Base-by-base conservation (phyloP, 2,329 filamentous ascomycete species). In the Penicillium olsonii region DNA sequence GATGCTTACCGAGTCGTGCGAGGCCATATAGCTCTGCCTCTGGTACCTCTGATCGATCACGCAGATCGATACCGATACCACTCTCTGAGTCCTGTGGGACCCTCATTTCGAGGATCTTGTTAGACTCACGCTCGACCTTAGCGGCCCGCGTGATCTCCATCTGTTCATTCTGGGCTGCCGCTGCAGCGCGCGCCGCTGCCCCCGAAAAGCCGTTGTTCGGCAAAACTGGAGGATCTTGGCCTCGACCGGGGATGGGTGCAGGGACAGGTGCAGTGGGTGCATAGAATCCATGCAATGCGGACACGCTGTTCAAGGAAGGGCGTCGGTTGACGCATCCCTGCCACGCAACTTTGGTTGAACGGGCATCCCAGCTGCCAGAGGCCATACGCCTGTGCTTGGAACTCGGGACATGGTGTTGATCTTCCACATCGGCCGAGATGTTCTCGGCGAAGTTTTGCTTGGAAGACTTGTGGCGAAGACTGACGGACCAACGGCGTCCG, bases 121-220 rank as follows among this genome's bases (percentile, higher is more conserved):
- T 48, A 45, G 68, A 50, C 42, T 66, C 64, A 20, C 63, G 58
- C 53, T 67, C 62, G 9, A 54, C 49, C 39, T 67, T 65, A n/a
- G 66, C 62, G 48, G 71, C 43, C 7, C 51, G 50, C 5, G 54
- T 41, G 40, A 55, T 45, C 24, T 59, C 54, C 42, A 59, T 57
- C 17, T 48, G 50, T 44, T 77, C 74, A 55, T 78, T 78, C 57
- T 77, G 74, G n/a, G 74, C 75, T n/a, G 75, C 75, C 3, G 74
- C 75, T 10, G 75, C 73, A 22, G 75, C 75, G 46, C 75, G 68
- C 12, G 75, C 75, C 9, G 75, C 74, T 4, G 75, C 71, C 17
- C 75, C 75, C 8, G 69, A 67, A 26, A 59, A 68, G n/a, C 68
- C 59, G 35, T 73, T 64, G 50, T 72, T 63, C 1, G 73, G 68